Evolutionary conservation across 2,329 filamentous ascomycete species (phyloP).

Genomic region (Penicillium digitatum): DNA sequence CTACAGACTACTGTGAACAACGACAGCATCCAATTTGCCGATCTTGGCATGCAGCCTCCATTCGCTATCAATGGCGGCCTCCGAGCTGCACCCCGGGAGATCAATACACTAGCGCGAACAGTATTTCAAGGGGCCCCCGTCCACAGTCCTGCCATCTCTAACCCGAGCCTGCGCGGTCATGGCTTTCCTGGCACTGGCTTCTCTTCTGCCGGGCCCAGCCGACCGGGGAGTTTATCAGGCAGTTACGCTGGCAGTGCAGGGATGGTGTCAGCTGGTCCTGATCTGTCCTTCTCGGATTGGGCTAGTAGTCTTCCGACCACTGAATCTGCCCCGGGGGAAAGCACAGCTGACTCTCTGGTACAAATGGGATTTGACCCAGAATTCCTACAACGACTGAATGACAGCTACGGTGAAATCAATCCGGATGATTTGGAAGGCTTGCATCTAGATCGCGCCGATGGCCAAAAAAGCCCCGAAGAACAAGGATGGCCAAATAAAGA

Average conservation of each 20-base stretch:
- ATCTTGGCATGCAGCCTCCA: constrained; percentile 43
- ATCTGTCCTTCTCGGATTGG: constrained; percentile 33
- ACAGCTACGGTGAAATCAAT: constrained; percentile 34
- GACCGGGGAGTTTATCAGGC: constrained; percentile 33
- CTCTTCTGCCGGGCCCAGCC: constrained; percentile 36
- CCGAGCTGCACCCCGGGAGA: constrained; percentile 33
- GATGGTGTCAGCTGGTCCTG: constrained; percentile 24
- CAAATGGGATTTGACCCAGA: constrained; percentile 40
- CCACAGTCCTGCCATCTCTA: constrained; percentile 26
- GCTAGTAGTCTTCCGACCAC: constrained; percentile 31
- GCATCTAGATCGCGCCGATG: constrained; percentile 18
- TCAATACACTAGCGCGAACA: constrained; percentile 27
- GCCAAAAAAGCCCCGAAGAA: constrained; percentile 11
- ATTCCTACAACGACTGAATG: constrained; percentile 36
- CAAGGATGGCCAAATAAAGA: constrained; percentile 17
- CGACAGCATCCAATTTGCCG: constrained; percentile 34
- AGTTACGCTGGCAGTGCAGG: constrained; percentile 37
- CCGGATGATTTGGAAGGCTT: constrained; percentile 30
- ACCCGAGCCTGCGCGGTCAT: constrained; percentile 35
- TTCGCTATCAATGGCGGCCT: constrained; percentile 40
- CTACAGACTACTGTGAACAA: constrained; percentile 32
- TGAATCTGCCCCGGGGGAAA: constrained; percentile 31
- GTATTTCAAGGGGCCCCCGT: constrained; percentile 23
- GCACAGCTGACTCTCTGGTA: constrained; percentile 32
- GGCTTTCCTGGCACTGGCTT: constrained; percentile 29